Conservation (phyloP, 768 basidiomycete genomes). For the Lepiota subincarnata region DNA sequence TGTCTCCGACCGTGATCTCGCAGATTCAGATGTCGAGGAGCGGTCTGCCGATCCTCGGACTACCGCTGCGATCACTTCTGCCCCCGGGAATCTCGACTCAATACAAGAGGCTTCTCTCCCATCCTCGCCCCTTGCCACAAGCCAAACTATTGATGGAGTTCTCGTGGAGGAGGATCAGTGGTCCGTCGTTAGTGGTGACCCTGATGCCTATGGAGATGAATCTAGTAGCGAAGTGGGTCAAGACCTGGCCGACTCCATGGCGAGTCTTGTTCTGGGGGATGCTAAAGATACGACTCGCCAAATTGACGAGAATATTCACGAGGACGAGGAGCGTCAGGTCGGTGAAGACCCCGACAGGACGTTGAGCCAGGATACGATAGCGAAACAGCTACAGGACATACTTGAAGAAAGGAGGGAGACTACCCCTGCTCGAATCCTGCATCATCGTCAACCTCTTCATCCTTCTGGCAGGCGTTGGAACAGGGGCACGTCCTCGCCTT, state of each 20-base stretch:
- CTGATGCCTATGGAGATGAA: slow-evolving; percentile 15
- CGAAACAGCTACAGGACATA: not conserved
- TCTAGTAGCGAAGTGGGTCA: slow-evolving; percentile 14
- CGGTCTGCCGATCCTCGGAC: slow-evolving; percentile 26
- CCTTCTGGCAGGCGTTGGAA: slow-evolving; percentile 21
- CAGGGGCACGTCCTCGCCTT: slow-evolving; percentile 49
- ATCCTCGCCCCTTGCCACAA: slow-evolving; percentile 18
- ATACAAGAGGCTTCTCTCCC: slow-evolving; percentile 23
- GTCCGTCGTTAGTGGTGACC: slow-evolving; percentile 16
- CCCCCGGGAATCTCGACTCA: slow-evolving; percentile 14
- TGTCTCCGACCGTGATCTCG: slow-evolving; percentile 42
- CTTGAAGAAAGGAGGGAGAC: slow-evolving; percentile 16
- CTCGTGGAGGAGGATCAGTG: slow-evolving; percentile 13
- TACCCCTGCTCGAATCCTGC: slow-evolving; percentile 18
- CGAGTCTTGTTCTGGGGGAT: slow-evolving; percentile 1
- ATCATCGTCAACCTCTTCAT: slow-evolving; percentile 27
- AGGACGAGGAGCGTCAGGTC: not conserved
- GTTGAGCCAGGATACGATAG: not conserved
- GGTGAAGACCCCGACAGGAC: slow-evolving; percentile 15
- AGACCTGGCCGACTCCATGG: not conserved
- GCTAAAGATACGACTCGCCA: not conserved
- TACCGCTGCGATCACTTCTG: slow-evolving; percentile 20
- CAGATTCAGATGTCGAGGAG: slow-evolving; percentile 43
- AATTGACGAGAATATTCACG: slow-evolving; percentile 12
- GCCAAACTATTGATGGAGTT: not conserved